Percentiles rank a stretch among this genome's conserved stretches.
These are phyloP conservation scores for Mycena sanguinolenta DNA, from an alignment of 768 basidiomycete species.

Conservation along the genomic window DNA sequence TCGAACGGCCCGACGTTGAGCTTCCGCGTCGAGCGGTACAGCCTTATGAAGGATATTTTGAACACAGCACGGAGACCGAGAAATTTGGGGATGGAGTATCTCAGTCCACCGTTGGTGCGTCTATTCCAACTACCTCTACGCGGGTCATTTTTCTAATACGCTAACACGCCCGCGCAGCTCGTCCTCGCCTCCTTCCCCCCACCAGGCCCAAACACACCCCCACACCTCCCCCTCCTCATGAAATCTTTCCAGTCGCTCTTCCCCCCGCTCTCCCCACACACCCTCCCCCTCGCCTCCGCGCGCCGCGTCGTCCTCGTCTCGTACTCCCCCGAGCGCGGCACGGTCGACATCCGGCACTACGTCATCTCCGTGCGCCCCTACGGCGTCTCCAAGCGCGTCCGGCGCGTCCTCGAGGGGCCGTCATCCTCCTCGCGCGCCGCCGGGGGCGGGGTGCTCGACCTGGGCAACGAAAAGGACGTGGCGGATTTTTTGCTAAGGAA, in stretches of 20 bases:
- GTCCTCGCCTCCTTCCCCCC: slow-evolving; percentile 91
- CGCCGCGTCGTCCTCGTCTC: slow-evolving; percentile 94
- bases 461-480: slow-evolving; percentile 93
- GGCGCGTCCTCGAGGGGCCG: slow-evolving; percentile 88
- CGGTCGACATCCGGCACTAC: slow-evolving; percentile 94
- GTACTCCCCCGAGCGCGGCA: slow-evolving; percentile 88
- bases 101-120: slow-evolving; percentile 90
- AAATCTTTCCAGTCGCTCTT: slow-evolving; percentile 97
- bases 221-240: slow-evolving; percentile 91
- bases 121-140: slow-evolving; percentile 6
- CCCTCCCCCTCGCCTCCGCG: slow-evolving; percentile 86
- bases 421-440: too few species aligned
- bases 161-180: slow-evolving; percentile 64
- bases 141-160: not conserved
- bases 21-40: slow-evolving; percentile 94
- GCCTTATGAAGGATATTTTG: slow-evolving; percentile 87
- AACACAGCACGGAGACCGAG: slow-evolving; percentile 75
- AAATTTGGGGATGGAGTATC: slow-evolving; percentile 89
- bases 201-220: slow-evolving; percentile 79
- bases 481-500: slow-evolving; percentile 92
- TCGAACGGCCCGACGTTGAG: slow-evolving; percentile 94
- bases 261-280: slow-evolving; percentile 89
- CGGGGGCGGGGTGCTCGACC: slow-evolving; percentile 71
- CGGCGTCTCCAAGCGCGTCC: slow-evolving; percentile 92
- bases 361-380: slow-evolving; percentile 95